Conservation (phyloP, 2,329 filamentous ascomycete species). For the Botryosphaeria dothidea region DNA sequence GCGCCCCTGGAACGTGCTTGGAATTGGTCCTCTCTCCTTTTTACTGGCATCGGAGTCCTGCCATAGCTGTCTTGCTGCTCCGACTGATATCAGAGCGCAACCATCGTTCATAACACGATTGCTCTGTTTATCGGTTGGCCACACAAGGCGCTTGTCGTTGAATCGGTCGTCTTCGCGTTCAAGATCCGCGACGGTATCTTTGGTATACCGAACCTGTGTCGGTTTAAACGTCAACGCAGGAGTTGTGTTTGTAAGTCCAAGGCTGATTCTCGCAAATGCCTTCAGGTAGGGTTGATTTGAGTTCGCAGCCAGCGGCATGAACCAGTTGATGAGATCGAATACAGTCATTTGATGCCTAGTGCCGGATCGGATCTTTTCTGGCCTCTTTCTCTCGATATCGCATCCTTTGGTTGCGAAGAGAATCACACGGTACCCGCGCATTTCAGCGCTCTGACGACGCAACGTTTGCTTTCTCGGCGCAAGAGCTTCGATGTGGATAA, state of each 20-base stretch:
- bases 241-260: constrained; percentile 44
- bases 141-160: constrained; percentile 35
- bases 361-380: not conserved
- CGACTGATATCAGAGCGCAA: constrained; percentile 64
- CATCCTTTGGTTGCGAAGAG: constrained; percentile 38
- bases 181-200: constrained; percentile 34
- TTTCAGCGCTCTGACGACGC: not conserved
- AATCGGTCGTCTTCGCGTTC: constrained; percentile 36
- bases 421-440: constrained; percentile 26
- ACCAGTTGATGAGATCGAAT: constrained; percentile 41
- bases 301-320: constrained; percentile 40
- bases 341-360: constrained; percentile 14
- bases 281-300: constrained; percentile 41
- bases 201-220: constrained; percentile 35
- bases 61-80: constrained; percentile 57
- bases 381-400: constrained; percentile 24
- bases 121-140: constrained; percentile 22
- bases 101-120: constrained; percentile 52
- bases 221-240: constrained; percentile 39
- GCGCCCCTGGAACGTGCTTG: constrained; percentile 67
- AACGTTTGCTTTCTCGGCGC: constrained; percentile 32
- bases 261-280: constrained; percentile 43
- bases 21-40: constrained; percentile 55
- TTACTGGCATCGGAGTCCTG: too few relatives aligned
- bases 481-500: constrained; percentile 39